Conservation (phyloP, 1,284 basidiomycete species). For the Rhizoctonia solani region DNA sequence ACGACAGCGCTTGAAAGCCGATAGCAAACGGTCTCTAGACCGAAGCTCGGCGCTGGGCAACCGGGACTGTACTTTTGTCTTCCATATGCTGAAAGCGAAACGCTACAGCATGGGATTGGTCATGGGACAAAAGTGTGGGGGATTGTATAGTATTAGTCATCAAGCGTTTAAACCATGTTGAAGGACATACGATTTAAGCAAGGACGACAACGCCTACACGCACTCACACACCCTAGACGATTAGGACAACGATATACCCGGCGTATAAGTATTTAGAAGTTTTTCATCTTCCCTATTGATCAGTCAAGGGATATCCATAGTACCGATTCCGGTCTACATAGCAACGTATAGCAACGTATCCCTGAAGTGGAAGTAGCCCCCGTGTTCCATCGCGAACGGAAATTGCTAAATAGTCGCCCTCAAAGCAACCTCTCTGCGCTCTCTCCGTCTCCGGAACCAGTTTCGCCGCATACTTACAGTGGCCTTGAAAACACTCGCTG, state of each 20-base stretch:
- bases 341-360: slow-evolving; percentile 10
- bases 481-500: neutral
- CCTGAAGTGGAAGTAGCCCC: neutral
- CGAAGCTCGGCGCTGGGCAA: neutral
- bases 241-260: no score
- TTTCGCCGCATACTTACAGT: neutral
- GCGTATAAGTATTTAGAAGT: no score
- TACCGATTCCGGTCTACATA: slow-evolving; percentile 13
- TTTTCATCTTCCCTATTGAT: neutral
- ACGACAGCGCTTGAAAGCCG: neutral
- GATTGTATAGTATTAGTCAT: neutral
- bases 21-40: neutral
- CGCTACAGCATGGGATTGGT: neutral
- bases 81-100: neutral
- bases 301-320: neutral
- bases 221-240: neutral
- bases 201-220: neutral
- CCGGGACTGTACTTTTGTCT: neutral
- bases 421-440: neutral
- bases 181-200: neutral
- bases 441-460: neutral
- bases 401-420: slow-evolving; percentile 9
- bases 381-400: neutral
- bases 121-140: neutral
- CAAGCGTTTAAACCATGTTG: neutral